Base-by-base conservation (phyloP, 805 yeast species). In the Yarrowia sp. region DNA sequence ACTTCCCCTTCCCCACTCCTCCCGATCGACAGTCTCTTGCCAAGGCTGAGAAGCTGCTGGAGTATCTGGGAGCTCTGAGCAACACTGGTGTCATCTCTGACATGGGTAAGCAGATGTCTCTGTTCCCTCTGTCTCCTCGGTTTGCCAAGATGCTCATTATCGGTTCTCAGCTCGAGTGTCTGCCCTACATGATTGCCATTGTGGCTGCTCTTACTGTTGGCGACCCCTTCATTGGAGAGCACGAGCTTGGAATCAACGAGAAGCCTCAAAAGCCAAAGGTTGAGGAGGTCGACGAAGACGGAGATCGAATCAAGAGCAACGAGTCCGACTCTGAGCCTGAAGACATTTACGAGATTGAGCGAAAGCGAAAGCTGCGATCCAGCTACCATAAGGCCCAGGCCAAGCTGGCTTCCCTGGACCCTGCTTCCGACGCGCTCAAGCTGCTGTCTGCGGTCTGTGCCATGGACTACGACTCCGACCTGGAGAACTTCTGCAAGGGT, bases 1-100 rank as follows among this genome's bases (percentile, higher is more conserved):
- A 95, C 74, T 95, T 95, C 81, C 99, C 99, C 43, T 95, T 95
- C 79, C 97, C 98, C 4, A 93, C 98, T 0, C 91, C 97, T 2
- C 98, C 98, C 0, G 90, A 88, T 65, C 79, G 89, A 67, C 58
- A 63, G 0, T 81, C 89, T 42, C 79, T 95, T 49, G 77, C 76
- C 1, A 86, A 83, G 68, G 96, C 97, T 0, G 88, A 91, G 71
- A 83, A 82, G 69, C 75, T 92, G 14, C 81, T 95, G 69, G 83
- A 85, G 52, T 84, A 86, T 72, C 78, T 95, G 40, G 97, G 97
- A 10, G 99, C 98, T 0, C 78, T 95, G 70, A 84, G 84, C 70
- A 69, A 55, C n/a, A 81, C 83, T 1, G 86, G 82, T 36, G 77
- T 76, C 8, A 83, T 95, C 40, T 92, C 98, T 0, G 87, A 86